Evolutionary conservation across 2,329 filamentous ascomycete species (phyloP).

Genomic region (Cladobotryum protrusum): DNA sequence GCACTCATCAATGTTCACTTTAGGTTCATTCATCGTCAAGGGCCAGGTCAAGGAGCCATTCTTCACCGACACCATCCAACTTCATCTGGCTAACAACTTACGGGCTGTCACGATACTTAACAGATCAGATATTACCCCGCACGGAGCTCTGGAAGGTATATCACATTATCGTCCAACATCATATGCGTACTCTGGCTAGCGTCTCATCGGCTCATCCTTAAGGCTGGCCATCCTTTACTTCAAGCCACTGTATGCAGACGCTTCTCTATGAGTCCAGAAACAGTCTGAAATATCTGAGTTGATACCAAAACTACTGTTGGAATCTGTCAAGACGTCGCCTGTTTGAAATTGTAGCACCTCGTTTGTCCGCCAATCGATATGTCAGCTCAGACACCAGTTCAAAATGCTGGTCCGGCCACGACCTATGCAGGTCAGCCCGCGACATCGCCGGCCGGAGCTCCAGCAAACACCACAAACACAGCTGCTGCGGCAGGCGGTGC

Average conservation of each 20-base stretch:
- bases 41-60: neutral
- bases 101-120: no score
- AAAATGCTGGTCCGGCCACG: slow-evolving; percentile 24
- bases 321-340: neutral
- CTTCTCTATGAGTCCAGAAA: no score
- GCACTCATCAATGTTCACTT: slow-evolving; percentile 1
- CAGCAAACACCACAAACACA: slow-evolving; percentile 25
- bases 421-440: slow-evolving; percentile 27
- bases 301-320: neutral
- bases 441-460: slow-evolving; percentile 26
- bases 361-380: slow-evolving; percentile 18
- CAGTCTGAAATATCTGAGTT: no score
- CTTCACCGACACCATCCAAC: neutral
- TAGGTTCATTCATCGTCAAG: neutral
- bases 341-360: neutral
- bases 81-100: neutral
- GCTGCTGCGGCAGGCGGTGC: slow-evolving; percentile 24
- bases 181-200: no score
- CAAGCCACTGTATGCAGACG: no score
- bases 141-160: no score
- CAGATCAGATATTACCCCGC: no score
- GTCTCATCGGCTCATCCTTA: no score
- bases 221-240: no score
- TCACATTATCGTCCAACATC: no score
- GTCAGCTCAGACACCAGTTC: slow-evolving; percentile 28